These are phyloP conservation scores for Colletotrichum gigasporum DNA, from an alignment of 2,329 filamentous ascomycete species.

Conservation along the genomic window DNA sequence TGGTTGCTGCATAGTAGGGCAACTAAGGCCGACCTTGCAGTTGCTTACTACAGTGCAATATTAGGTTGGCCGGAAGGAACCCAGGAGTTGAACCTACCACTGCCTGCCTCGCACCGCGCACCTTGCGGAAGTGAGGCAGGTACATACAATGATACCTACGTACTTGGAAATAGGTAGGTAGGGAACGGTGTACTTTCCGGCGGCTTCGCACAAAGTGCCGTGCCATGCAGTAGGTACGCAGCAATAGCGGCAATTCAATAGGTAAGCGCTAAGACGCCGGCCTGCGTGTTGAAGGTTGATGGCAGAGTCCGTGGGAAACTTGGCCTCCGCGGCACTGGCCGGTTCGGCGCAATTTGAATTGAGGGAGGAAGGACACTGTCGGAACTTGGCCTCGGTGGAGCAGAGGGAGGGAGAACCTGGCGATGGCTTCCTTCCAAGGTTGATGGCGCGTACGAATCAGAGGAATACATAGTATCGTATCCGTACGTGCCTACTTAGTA, in stretches of 20 bases:
- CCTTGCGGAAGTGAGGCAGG: too few relatives aligned
- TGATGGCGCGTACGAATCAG: constrained; percentile 2
- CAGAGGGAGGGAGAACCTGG: neutral
- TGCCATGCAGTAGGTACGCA: too few relatives aligned
- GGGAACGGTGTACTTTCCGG: neutral
- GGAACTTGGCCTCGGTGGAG: constrained; percentile 9
- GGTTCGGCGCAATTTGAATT: constrained; percentile 12
- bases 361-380: neutral
- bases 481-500: neutral
- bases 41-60: neutral
- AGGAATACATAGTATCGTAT: constrained; percentile 15
- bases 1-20: constrained; percentile 12
- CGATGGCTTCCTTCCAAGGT: neutral
- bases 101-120: too few relatives aligned
- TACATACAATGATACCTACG: neutral
- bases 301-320: constrained; percentile 12
- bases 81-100: neutral
- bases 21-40: constrained; percentile 14
- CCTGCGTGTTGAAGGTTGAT: neutral
- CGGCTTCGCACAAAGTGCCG: too few relatives aligned
- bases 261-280: constrained; percentile 22
- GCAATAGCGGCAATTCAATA: neutral
- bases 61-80: constrained; percentile 21
- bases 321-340: constrained; percentile 10
- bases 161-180: too few relatives aligned